Evolutionary conservation across 257 asterid species (phyloP).

Genomic region (Jasminum sambac): DNA sequence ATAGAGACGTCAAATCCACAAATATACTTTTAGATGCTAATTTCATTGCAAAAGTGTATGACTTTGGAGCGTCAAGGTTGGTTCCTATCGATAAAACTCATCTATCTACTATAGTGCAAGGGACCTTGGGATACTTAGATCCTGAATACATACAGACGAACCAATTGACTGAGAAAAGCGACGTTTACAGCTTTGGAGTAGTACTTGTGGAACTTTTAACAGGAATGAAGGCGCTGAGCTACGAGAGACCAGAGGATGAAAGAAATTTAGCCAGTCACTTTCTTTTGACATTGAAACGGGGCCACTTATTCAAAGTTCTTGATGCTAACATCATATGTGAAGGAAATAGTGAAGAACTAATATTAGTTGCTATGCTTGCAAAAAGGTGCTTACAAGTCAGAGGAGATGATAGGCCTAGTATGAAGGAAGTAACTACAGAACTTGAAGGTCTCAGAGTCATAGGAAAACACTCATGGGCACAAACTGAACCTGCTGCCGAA

Average conservation of each 20-base stretch:
- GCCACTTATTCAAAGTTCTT: constrained; percentile 8
- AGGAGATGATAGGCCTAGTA: constrained; percentile 35
- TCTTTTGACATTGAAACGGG: constrained; percentile 13
- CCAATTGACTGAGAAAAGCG: constrained; percentile 29
- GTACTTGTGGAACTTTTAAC: constrained; percentile 20
- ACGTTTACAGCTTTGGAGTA: constrained; percentile 34
- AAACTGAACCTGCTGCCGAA: background rate
- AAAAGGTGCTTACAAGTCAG: constrained; percentile 27
- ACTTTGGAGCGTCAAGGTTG: constrained; percentile 32
- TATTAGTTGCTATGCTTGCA: constrained; percentile 27
- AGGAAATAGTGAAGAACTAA: constrained; percentile 16
- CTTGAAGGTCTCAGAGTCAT: constrained; percentile 17
- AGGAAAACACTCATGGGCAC: constrained; percentile 13
- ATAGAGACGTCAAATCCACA: too few relatives aligned
- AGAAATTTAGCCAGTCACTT: constrained; percentile 24
- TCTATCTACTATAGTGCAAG: constrained; percentile 32
- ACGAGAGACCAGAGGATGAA: constrained; percentile 14
- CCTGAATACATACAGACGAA: constrained; percentile 35
- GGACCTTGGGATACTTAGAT: constrained; percentile 34
- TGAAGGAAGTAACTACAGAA: constrained; percentile 31
- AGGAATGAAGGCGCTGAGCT: constrained; percentile 15
- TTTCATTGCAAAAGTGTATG: constrained; percentile 25
- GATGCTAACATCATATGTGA: constrained; percentile 25
- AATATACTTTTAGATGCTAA: constrained; percentile 16
- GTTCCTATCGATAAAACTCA: constrained; percentile 22